Evolutionary conservation across 2,329 filamentous ascomycete species (phyloP).

Genomic region (Fusarium mexicanum): DNA sequence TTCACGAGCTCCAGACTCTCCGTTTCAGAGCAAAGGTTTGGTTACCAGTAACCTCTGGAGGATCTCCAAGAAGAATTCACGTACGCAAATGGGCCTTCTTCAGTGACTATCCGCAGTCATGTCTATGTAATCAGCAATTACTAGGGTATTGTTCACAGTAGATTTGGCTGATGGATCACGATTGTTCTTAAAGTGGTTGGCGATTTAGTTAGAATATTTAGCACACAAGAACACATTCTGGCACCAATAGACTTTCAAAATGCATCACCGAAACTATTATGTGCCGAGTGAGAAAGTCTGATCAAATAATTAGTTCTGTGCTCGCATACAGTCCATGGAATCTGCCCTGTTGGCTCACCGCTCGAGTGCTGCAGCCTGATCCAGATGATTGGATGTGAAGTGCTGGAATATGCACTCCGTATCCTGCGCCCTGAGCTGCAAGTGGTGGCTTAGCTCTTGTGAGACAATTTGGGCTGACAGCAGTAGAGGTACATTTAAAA

Average conservation of each 20-base stretch:
- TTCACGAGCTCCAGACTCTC: no score
- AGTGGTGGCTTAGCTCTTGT: neutral
- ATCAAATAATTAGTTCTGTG: rapidly evolving
- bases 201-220: no score
- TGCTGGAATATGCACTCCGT: neutral
- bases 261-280: rapidly evolving
- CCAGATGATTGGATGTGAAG: neutral
- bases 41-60: no score
- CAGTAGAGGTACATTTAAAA: neutral
- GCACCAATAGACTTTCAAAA: no score
- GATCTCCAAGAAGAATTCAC: no score
- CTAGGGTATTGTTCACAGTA: neutral
- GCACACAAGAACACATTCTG: no score
- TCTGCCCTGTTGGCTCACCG: neutral
- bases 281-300: neutral
- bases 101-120: rapidly evolving
- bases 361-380: neutral
- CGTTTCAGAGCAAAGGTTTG: no score
- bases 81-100: no score
- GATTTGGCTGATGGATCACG: neutral
- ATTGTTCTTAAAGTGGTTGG: neutral
- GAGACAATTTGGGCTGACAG: rapidly evolving
- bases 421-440: rapidly evolving
- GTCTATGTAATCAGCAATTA: no score
- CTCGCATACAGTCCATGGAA: rapidly evolving